Conservation (phyloP, 2,329 filamentous ascomycete genomes). For the Aureobasidium sp. region DNA sequence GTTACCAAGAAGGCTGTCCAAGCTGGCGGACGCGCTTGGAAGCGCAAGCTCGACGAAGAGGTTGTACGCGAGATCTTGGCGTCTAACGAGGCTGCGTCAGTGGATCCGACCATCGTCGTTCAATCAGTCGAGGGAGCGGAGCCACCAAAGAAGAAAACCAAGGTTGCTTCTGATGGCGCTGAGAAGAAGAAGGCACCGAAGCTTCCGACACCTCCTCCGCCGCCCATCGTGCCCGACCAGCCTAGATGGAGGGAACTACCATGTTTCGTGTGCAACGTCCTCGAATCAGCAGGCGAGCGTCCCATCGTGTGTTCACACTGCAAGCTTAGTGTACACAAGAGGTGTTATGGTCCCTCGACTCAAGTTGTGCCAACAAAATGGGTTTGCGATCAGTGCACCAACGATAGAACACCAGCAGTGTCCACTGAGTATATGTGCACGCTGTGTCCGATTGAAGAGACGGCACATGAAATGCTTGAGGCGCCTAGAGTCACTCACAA, state of each 20-base stretch:
- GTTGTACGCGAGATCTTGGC: conserved; percentile 65
- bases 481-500: conserved; percentile 67
- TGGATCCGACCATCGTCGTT: conserved; percentile 14
- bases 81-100: conserved; percentile 45
- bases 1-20: conserved; percentile 78
- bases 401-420: conserved; percentile 83
- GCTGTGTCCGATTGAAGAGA: conserved; percentile 75
- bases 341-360: conserved; percentile 82
- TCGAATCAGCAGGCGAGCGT: conserved; percentile 63
- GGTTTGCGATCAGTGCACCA: conserved; percentile 92
- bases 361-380: conserved; percentile 52
- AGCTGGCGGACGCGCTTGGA: conserved; percentile 76
- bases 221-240: conserved; percentile 61
- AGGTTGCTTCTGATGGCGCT: conserved; percentile 37
- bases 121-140: conserved; percentile 30
- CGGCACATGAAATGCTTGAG: conserved; percentile 76
- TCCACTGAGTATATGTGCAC: conserved; percentile 95
- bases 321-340: conserved; percentile 80
- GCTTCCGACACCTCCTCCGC: conserved; percentile 46
- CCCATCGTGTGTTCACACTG: conserved; percentile 82
- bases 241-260: conserved; percentile 72
- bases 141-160: conserved; percentile 53
- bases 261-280: conserved; percentile 72
- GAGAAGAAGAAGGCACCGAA: conserved; percentile 55
- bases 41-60: conserved; percentile 86